Percentiles rank a stretch among this genome's conserved stretches.
phyloP scores from a whole-genome alignment of 768 basidiomycete genomes.

The Trametes sanguinea region DNA sequence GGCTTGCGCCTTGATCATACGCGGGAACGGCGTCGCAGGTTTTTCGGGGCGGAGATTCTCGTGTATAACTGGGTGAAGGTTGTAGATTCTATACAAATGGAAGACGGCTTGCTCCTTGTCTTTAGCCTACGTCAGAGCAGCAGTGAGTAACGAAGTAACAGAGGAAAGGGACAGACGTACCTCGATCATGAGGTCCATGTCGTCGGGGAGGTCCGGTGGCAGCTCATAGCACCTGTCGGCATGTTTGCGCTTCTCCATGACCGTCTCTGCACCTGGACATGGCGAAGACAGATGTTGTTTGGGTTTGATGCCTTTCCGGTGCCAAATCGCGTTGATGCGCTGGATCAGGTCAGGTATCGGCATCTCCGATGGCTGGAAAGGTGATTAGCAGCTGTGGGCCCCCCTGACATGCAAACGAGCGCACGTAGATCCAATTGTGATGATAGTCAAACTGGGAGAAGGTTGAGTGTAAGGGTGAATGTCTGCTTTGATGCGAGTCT shows the following conservation, averaged over 20 bases:
- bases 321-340: slow-evolving; percentile 76
- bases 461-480: neutral
- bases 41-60: slow-evolving; percentile 41
- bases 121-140: slow-evolving; percentile 51
- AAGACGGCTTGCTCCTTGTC: slow-evolving; percentile 95
- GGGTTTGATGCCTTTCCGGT: slow-evolving; percentile 73
- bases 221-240: slow-evolving; percentile 76
- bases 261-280: slow-evolving; percentile 76
- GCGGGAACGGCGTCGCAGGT: slow-evolving; percentile 27
- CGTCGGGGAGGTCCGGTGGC: slow-evolving; percentile 56
- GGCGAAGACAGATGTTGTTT: slow-evolving; percentile 94
- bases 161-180: slow-evolving; percentile 12
- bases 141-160: neutral
- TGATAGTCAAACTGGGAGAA: slow-evolving; percentile 63
- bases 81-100: slow-evolving; percentile 79
- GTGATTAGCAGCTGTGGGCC: too few species aligned
- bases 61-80: slow-evolving; percentile 61
- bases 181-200: slow-evolving; percentile 85
- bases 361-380: slow-evolving; percentile 37
- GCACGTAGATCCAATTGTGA: slow-evolving; percentile 65
- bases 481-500: slow-evolving; percentile 46
- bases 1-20: slow-evolving; percentile 11
- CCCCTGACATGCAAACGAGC: slow-evolving; percentile 14
- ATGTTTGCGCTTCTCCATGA: slow-evolving; percentile 89
- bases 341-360: slow-evolving; percentile 63